Percentiles rank a stretch among this genome's conserved stretches.
phyloP scores from a whole-genome alignment of 176 grass and related monocot species.

The Guadua angustifolia region DNA sequence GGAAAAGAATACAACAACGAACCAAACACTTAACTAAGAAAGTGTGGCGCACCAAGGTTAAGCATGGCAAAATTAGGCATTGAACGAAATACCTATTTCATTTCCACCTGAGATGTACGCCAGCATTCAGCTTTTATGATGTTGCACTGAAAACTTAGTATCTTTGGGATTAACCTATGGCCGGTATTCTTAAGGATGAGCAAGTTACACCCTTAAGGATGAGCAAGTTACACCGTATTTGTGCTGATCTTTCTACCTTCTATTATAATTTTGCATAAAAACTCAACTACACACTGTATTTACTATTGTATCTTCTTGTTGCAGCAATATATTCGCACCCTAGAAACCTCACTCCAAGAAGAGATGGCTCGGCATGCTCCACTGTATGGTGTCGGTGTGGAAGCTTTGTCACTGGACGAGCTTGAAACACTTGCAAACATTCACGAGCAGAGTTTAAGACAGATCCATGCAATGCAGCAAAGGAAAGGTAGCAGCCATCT shows the following conservation, averaged over 20 bases:
- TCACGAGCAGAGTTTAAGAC: conserved; percentile 76
- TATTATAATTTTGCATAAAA: conserved; percentile 10
- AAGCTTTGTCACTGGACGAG: conserved; percentile 70
- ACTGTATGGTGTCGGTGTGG: conserved; percentile 76
- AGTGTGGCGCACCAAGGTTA: not conserved
- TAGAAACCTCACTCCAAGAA: conserved; percentile 88
- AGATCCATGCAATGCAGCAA: conserved; percentile 73
- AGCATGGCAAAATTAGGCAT: not conserved
- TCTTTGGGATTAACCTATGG: not conserved
- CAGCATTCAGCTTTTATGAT: not conserved
- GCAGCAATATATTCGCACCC: conserved; percentile 93
- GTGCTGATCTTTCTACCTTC: not conserved
- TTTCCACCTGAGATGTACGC: not conserved
- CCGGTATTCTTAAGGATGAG: not conserved
- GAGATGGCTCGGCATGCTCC: conserved; percentile 90
- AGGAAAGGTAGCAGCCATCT: conserved; percentile 64
- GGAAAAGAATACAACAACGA: not conserved
- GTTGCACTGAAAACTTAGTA: not conserved
- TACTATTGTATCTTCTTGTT: conserved; percentile 43
- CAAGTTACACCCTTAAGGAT: not conserved
- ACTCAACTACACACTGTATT: conserved; percentile 13
- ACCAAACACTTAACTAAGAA: not conserved
- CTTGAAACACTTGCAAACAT: conserved; percentile 82
- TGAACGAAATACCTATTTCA: conserved; percentile 6
- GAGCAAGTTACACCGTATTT: conserved; percentile 23